Percentiles rank a stretch among this genome's conserved stretches.
Evolutionary conservation across 2,329 filamentous ascomycete species (phyloP).

Genomic region (Thelonectria discophora): DNA sequence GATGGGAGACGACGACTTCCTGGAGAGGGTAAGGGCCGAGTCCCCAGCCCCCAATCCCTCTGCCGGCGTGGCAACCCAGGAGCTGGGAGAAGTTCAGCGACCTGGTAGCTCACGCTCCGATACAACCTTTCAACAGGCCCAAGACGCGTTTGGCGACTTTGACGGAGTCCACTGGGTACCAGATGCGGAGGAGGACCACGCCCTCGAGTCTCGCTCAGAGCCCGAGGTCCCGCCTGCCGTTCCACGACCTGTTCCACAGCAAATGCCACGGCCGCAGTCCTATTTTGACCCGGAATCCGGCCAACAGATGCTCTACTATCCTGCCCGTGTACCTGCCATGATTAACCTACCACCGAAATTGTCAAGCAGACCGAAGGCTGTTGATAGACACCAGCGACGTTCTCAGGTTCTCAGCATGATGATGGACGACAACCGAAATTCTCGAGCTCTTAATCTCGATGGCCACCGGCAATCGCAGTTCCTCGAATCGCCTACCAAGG

Average conservation of each 20-base stretch:
- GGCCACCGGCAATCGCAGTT: conserved; percentile 17
- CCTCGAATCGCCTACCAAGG: conserved; percentile 25
- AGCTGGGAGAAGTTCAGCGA: conserved; percentile 34
- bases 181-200: conserved; percentile 48
- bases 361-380: conserved; percentile 74
- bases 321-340: conserved; percentile 92
- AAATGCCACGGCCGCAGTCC: conserved; percentile 59
- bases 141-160: conserved; percentile 79
- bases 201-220: conserved; percentile 32
- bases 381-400: conserved; percentile 73
- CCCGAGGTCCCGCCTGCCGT: conserved; percentile 29
- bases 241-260: conserved; percentile 1
- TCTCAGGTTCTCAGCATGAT: conserved; percentile 77
- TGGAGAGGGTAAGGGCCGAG: conserved; percentile 22
- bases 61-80: conserved; percentile 29
- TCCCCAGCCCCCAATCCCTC: conserved; percentile 21
- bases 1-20: conserved; percentile 41
- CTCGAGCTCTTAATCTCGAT: conserved; percentile 35
- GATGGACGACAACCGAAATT: conserved; percentile 44
- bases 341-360: conserved; percentile 90
- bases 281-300: conserved; percentile 72
- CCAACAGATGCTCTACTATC: conserved; percentile 92
- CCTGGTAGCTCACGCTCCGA: conserved; percentile 61
- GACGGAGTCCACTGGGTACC: conserved; percentile 80
- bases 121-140: conserved; percentile 71